Evolutionary conservation across 495 filamentous ascomycete species (phyloP), one percentile per base, ranked within the genome.

Genomic region (Aspergillus bridgeri): DNA sequence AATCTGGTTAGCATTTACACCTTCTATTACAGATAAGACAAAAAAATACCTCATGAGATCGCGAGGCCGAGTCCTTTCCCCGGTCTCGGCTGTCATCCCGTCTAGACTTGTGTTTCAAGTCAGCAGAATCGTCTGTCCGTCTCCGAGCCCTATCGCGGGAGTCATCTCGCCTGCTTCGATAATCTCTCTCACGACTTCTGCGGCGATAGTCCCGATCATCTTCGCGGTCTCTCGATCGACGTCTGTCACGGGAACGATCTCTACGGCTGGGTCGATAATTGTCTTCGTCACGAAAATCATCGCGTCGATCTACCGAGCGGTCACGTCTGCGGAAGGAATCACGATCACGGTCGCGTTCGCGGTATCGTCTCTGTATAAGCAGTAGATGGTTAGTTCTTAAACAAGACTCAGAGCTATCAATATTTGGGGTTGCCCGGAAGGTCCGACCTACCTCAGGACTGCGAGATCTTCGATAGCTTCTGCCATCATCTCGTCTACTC

Each of bases 141-240:
- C 81, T 81, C 71, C 83, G 83, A 60, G 72, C 78, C 65, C 83
- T 83, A 63, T 91, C 88, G 72, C 86, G 83, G 70, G 88, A 90
- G 61, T 88, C 87, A 78, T 91, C 89, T 84, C 86, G 87, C 80
- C 88, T 89, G 61, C 74, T 73, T 72, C 88, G 84, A 63, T 86
- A 80, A 61, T 91, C 89, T 70, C 86, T 83, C 43, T 92, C 89
- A 65, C 86, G 82, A 65, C 87, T 89, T 57, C 83, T 77, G 58
- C 84, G 79, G 53, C 83, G 82, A 67, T 84, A 76, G 50, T 87
- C 83, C 53, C 81, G 81, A 24, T 82, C 80, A 44, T 72, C 70
- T 56, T 83, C 82, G 67, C 84, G 74, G 53, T 86, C 85, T 73
- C 78, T 67, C 22, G 79, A 85, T 33, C 85, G 83, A 24, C 79